Percentiles rank a stretch among this genome's conserved stretches.
Conservation (phyloP, 192 early-diverging fungal species). For the Coemansia sp. region DNA sequence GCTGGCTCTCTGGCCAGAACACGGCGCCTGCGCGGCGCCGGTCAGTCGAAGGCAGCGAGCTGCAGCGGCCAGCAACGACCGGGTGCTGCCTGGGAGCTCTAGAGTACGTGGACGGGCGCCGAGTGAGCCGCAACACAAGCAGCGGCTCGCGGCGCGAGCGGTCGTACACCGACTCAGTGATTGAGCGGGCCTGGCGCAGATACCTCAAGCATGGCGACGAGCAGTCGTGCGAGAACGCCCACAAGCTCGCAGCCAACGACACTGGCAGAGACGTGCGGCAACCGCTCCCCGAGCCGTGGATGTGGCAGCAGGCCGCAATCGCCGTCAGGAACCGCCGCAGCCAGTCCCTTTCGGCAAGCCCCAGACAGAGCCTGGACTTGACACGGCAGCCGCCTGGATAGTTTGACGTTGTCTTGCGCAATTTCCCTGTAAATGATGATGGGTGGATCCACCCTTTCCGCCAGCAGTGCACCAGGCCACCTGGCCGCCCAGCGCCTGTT, state of each 20-base stretch:
- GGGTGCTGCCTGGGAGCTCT: background rate
- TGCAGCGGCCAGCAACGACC: background rate
- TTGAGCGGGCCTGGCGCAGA: constrained; percentile 41
- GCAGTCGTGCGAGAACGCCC: constrained; percentile 11
- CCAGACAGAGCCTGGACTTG: no score
- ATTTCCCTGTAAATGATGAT: no score
- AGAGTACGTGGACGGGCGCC: background rate
- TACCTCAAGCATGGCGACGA: constrained; percentile 31
- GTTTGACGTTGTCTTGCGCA: no score
- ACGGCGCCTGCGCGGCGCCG: no score
- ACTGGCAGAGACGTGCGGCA: constrained; percentile 4
- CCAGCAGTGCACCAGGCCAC: no score
- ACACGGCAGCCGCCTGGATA: no score
- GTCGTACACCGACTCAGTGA: constrained; percentile 39
- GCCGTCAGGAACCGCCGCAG: constrained; percentile 43
- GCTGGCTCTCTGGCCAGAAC: no score
- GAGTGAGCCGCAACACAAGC: constrained; percentile 17
- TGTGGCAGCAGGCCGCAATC: constrained; percentile 46
- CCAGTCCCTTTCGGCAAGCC: constrained; percentile 21
- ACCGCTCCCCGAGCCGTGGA: constrained; percentile 44
- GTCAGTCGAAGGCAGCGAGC: no score
- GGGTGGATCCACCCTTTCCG: no score
- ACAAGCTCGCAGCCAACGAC: constrained; percentile 9
- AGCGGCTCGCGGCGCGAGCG: constrained; percentile 38
- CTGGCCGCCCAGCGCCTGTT: no score